These are phyloP conservation scores for Fusarium oligoseptatum DNA, from an alignment of 2,329 filamentous ascomycete species.

Conservation along the genomic window DNA sequence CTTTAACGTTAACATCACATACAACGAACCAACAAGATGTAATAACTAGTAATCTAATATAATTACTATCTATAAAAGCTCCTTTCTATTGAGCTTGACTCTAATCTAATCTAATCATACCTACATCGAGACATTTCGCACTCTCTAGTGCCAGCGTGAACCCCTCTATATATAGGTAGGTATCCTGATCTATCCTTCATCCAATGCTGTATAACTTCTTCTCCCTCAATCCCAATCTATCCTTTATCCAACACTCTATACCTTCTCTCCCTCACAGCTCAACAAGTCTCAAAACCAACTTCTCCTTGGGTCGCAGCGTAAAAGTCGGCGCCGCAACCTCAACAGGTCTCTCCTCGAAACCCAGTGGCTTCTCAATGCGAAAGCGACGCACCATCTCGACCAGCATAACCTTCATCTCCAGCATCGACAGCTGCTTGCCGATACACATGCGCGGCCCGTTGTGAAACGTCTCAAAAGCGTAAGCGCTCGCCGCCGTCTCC, in stretches of 20 bases:
- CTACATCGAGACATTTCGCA: background rate
- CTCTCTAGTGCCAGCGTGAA: background rate
- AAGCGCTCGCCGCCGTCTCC: conserved; percentile 44
- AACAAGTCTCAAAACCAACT: conserved; percentile 38
- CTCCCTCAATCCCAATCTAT: background rate
- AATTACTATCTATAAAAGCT: background rate
- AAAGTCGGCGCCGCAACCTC: conserved; percentile 43
- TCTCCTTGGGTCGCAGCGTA: conserved; percentile 47
- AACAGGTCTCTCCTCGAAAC: conserved; percentile 30
- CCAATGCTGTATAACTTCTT: background rate
- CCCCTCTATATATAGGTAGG: background rate
- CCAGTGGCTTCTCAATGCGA: conserved; percentile 41
- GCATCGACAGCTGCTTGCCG: conserved; percentile 51
- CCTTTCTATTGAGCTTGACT: background rate
- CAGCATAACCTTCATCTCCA: conserved; percentile 56
- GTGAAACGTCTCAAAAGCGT: conserved; percentile 54
- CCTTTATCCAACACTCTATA: background rate
- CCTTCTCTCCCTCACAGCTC: conserved; percentile 19
- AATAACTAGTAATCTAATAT: background rate
- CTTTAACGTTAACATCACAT: background rate
- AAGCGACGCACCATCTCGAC: conserved; percentile 51
- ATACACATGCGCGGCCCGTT: conserved; percentile 56
- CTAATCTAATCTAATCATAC: background rate
- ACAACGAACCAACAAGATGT: background rate
- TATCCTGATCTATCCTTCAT: no score